Conservation (phyloP, 192 early-diverging fungal species). For the Umbelopsis isabellina region DNA sequence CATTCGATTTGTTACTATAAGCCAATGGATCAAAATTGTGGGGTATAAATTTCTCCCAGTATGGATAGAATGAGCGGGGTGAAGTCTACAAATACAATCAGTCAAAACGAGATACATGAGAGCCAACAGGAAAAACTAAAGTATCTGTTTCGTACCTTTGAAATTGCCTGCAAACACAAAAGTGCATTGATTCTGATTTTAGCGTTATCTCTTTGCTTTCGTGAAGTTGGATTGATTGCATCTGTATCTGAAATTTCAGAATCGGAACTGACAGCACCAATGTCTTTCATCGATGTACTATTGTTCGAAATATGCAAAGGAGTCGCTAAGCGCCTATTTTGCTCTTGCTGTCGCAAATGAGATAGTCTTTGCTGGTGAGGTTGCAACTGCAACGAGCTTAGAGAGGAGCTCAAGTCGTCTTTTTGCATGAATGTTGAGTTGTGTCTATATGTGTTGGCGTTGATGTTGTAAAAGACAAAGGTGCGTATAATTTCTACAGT, state of each 20-base stretch:
- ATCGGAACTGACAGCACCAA: conserved; percentile 43
- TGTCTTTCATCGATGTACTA: neutral
- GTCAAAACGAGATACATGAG: neutral
- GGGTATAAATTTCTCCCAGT: conserved; percentile 59
- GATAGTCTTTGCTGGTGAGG: conserved; percentile 5
- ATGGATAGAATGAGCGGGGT: conserved; percentile 52
- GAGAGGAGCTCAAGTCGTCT: neutral
- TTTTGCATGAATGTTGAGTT: neutral
- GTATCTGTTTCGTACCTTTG: conserved; percentile 32
- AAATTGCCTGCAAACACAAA: conserved; percentile 51
- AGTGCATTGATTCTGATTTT: conserved; percentile 58
- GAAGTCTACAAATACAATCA: conserved; percentile 29
- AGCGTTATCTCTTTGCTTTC: conserved; percentile 46
- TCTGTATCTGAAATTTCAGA: conserved; percentile 60
- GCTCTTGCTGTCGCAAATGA: conserved; percentile 13
- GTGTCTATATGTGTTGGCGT: conserved; percentile 8
- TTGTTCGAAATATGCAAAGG: neutral
- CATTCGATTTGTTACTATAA: conserved; percentile 18
- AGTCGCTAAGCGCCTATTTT: neutral
- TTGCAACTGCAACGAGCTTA: conserved; percentile 4
- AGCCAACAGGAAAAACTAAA: neutral
- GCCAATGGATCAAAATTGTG: conserved; percentile 36
- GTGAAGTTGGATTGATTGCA: neutral
- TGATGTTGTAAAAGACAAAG: conserved; percentile 52
- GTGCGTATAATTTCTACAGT: conserved; percentile 51